Base-by-base conservation (phyloP, 306 rosid genomes). In the Rosa lucieae region DNA sequence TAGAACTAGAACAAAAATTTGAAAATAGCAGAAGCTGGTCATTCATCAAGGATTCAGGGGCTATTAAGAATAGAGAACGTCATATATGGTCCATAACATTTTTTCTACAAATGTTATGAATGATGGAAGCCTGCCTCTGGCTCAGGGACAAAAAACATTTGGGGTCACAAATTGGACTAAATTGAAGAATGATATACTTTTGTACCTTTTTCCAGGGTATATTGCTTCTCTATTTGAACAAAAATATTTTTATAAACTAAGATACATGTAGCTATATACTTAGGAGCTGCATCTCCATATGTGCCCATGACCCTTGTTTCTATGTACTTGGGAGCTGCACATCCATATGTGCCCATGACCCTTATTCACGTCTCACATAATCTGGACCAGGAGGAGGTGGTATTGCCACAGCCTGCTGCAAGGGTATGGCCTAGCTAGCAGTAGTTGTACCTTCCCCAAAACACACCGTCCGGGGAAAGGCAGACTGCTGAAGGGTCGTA, bases 241-340 rank as follows among this genome's bases (percentile, higher is more conserved):
- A 77, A 26, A 67, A 9, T 42, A 66, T 37, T 9, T 37, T 6
- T 9, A 65, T 65, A 56, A 67, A 79, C n/a, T 79, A 79, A 72
- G 76, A 21, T 92, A 93, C 99, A 98, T 88, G 99, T 92, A 67
- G 97, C 92, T 92, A 95, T 83, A 74, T 95, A 95, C 80, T 95
- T 98, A 1, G 99, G 99, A 43, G 99, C 99, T 29, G 99, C 96
- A 72, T 95, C 93, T 48, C 99, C 99, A 80, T 82, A 93, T 11
- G 99, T 95, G 70, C 99, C 99, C 98, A 23, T 23, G 26, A 23
- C 26, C 26, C 26, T 23, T 23, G 26, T 23, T 23, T 23, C 26
- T 23, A 23, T 23, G 26, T 23, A 23, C 26, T 23, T 23, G 26
- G 26, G 26, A 23, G 26, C 26, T 23, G 26, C 26, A 23, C 26